Base-by-base conservation (phyloP, 2,329 filamentous ascomycete genomes). In the Colletotrichum sp. region DNA sequence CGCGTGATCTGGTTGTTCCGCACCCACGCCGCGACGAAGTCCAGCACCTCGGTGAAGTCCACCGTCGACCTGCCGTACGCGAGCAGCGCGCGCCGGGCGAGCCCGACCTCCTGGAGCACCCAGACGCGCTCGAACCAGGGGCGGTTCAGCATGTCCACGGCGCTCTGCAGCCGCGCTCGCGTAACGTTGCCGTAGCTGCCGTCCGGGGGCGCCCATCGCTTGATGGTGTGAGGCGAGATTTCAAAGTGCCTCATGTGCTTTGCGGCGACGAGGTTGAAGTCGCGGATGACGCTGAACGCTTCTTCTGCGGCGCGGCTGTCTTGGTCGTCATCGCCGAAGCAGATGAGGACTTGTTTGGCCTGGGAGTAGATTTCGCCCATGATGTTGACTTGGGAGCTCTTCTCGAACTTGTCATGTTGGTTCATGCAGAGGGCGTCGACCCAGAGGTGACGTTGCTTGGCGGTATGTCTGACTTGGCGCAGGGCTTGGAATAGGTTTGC, bases 71-170 rank as follows among this genome's bases (percentile, higher is more conserved):
- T 62, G 30, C 59, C 59, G 10, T 62, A 62, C 18, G 59, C 59
- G 9, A 62, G 59, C 30, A 62, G 18, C 15, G 26, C 59, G 30
- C 18, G 15, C 5, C 16, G 16, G 21, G 68, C 72, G 13, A 71
- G 49, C 2, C 59, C 57, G 4, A 72, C 36, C 49, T 76, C 73
- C 39, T 76, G 73, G 9, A 72, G 21, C 8, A 76, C 70, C 73
- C 73, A 76, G 18, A 67, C 52, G 28, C 73, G 62, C n/a, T n/a
- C 36, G 68, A 71, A 76, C 69, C 69, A 76, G 16, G 69, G 62
- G 6, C 63, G 24, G 15, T 62, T 62, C 26, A 62, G 26, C 26
- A 34, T 62, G 12, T 32, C 26, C 59, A 62, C 59, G 30, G 59
- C 59, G 59, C 26, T 28, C 16, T n/a, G 30, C 18, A 62, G 59